phyloP scores from a whole-genome alignment of 2,329 filamentous ascomycete species.

The Zasmidium citrigriseum region DNA sequence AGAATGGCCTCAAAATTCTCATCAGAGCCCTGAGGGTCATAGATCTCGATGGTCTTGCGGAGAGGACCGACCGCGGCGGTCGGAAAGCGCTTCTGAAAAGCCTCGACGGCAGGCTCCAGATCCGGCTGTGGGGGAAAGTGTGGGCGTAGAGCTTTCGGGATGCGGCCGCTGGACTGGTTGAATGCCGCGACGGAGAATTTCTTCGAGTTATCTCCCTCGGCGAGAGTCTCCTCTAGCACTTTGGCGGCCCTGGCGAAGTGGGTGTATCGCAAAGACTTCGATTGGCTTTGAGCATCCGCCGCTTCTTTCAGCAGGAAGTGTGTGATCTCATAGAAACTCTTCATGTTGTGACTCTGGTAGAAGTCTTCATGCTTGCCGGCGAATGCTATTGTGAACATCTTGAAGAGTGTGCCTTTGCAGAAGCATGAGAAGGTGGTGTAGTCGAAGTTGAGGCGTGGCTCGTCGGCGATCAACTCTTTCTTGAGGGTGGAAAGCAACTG shows the following conservation, averaged over 20 bases:
- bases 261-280: neutral
- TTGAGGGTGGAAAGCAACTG: slow-evolving; percentile 13
- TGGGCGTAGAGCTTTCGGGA: neutral
- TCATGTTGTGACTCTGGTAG: neutral
- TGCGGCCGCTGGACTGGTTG: slow-evolving; percentile 1
- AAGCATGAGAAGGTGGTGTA: slow-evolving; percentile 11
- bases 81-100: neutral
- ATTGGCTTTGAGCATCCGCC: neutral
- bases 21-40: slow-evolving; percentile 2
- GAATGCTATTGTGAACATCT: neutral
- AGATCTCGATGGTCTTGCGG: slow-evolving; percentile 1
- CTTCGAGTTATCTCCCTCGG: neutral
- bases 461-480: slow-evolving; percentile 10
- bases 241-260: neutral
- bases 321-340: neutral
- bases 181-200: neutral
- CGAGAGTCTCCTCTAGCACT: neutral
- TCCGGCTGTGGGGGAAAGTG: neutral
- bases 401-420: neutral
- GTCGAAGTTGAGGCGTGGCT: slow-evolving; percentile 19
- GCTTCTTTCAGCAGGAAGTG: slow-evolving; percentile 4
- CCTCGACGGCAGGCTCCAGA: neutral
- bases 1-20: neutral
- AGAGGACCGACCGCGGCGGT: neutral
- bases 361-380: neutral